Evolutionary conservation across 106 monocot species (phyloP), one percentile per base, ranked within the genome.

Genomic region (Xerophyta viscosa): DNA sequence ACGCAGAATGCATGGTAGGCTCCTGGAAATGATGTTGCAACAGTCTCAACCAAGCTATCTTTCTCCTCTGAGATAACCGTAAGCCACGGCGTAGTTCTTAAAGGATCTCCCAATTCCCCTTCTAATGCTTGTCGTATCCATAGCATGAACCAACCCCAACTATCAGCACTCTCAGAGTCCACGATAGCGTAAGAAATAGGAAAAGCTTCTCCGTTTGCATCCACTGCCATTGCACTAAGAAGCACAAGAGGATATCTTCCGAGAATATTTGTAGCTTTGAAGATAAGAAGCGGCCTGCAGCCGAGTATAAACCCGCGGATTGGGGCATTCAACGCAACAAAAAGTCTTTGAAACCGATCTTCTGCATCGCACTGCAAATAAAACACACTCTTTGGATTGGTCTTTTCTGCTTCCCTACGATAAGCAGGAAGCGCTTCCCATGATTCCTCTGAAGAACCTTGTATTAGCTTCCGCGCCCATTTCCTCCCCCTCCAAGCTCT

Each of bases 401-500:
- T 2, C 20, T 20, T 46, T 46, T 46, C 46, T 19, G 20, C 46
- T 20, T 46, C 46, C 6, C 46, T 46, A 20, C 46, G 20, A 46
- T 46, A 46, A 18, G 19, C 46, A 2, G 46, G 46, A 46, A 46
- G 46, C 20, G 13, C 46, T 19, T 46, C 20, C 46, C n/a, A 46
- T 19, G 19, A 46, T 18, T 46, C 46, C 46, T 46, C 46, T 18
- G 20, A 46, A 19, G 46, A 46, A 46, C 46, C 46, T 19, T 46
- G 46, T 46, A 46, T 46, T 20, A 19, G 8, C 20, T 19, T 2
- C n/a, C 18, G 24, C 2, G 50, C 50, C 50, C 27, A 14, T 28
- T 51, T 28, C 50, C 50, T 51, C 50, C 50, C 50, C 6, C 24
- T 10, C 27, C 24, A 51, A 28, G 50, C 50, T 28, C 24, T 51